Percentiles rank a stretch among this genome's conserved stretches.
These are phyloP conservation scores for Sporothrix curviconia DNA, from an alignment of 2,329 filamentous ascomycete species.

Conservation along the genomic window DNA sequence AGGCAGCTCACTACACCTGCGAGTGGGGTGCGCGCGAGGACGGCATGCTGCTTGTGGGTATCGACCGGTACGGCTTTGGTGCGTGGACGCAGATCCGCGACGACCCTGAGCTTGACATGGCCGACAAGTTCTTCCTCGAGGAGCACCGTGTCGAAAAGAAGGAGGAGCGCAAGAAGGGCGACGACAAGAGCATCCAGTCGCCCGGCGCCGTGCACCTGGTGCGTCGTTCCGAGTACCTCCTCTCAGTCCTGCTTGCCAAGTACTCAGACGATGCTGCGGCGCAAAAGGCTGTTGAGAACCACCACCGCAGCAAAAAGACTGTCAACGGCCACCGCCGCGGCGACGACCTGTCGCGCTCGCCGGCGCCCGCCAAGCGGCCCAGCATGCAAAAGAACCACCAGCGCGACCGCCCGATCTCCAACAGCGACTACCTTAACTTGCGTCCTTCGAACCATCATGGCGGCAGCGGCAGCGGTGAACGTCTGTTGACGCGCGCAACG, in stretches of 20 bases:
- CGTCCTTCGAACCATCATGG: constrained; percentile 17
- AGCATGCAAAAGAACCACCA: constrained; percentile 43
- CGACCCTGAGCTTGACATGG: constrained; percentile 76
- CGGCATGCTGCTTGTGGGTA: constrained; percentile 92
- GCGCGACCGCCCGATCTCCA: constrained; percentile 35
- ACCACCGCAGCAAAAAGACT: constrained; percentile 92
- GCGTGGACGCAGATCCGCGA: constrained; percentile 94
- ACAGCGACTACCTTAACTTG: constrained; percentile 22
- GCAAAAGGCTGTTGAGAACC: constrained; percentile 79
- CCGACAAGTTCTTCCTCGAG: constrained; percentile 90
- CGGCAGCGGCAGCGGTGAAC: constrained; percentile 37
- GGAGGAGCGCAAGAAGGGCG: constrained; percentile 74
- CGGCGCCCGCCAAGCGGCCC: constrained; percentile 53
- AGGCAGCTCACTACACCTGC: constrained; percentile 84
- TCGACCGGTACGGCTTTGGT: constrained; percentile 88
- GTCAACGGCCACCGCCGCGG: constrained; percentile 55
- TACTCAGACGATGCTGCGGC: constrained; percentile 70
- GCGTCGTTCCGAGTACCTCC: constrained; percentile 85
- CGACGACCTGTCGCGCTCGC: constrained; percentile 52
- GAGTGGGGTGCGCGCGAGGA: constrained; percentile 91
- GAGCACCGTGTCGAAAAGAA: constrained; percentile 98
- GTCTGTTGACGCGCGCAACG: constrained; percentile 37
- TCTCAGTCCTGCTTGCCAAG: constrained; percentile 86
- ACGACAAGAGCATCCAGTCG: constrained; percentile 78
- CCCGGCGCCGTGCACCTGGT: constrained; percentile 97